A percentile compares a stretch with the other conserved stretches of the same genome.
Evolutionary conservation across 306 rosid species (phyloP).

Genomic region (Betula pendula): DNA sequence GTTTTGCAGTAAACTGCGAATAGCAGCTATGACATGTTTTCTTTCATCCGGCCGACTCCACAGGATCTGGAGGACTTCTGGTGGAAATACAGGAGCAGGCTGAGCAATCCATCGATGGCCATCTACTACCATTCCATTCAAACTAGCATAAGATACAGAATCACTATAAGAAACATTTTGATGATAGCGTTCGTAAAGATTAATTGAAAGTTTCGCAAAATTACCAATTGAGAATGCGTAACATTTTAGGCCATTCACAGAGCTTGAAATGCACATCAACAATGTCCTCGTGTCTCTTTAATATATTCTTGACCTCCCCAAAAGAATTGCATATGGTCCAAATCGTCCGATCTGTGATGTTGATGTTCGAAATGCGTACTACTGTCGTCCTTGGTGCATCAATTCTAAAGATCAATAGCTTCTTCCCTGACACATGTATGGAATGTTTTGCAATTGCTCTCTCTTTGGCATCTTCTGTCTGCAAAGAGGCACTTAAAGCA

Average conservation of each 20-base stretch:
- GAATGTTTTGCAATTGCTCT: slow-evolving; percentile 27
- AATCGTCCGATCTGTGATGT: neutral
- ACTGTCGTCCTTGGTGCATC: slow-evolving; percentile 35
- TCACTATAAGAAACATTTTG: neutral
- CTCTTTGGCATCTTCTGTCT: slow-evolving; percentile 36
- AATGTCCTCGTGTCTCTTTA: neutral
- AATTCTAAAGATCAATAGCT: slow-evolving; percentile 24
- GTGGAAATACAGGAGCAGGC: slow-evolving; percentile 33
- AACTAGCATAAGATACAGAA: neutral
- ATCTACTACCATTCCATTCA: slow-evolving; percentile 24
- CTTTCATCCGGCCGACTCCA: slow-evolving; percentile 29
- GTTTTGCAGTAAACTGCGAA: neutral
- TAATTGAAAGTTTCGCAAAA: neutral
- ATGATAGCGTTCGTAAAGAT: neutral
- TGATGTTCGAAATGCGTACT: slow-evolving; percentile 14
- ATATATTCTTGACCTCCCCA: neutral
- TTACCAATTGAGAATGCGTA: slow-evolving; percentile 28
- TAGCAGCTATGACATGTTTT: slow-evolving; percentile 12
- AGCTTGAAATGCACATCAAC: slow-evolving; percentile 28
- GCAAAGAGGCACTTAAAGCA: neutral
- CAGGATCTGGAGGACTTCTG: slow-evolving; percentile 11
- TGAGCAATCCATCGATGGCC: slow-evolving; percentile 20
- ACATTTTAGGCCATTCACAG: slow-evolving; percentile 34
- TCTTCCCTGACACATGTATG: slow-evolving; percentile 14
- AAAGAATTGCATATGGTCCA: neutral